Base-by-base conservation (phyloP, 1,139 yeast species). In the Tardiomyces digboiensis region DNA sequence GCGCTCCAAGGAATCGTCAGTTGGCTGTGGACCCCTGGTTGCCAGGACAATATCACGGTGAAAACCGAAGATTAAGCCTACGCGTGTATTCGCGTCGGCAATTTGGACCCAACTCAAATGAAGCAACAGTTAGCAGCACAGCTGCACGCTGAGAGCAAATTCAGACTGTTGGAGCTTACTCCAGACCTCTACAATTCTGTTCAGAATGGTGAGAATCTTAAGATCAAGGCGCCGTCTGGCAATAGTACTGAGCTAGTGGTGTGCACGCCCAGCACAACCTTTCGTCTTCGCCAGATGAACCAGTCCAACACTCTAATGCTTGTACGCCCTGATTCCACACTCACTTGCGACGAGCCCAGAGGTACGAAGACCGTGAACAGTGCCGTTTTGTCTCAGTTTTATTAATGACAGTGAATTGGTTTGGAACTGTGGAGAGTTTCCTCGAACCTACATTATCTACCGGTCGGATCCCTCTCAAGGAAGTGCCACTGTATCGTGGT, bases 271-370 rank as follows among this genome's bases (percentile, higher is more conserved):
- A 53, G 65, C 37, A 62, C 69, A 44, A 82, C 95, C 0, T 87
- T 78, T 75, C 70, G 70, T 44, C 58, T 88, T 19, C 72, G 89
- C 41, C 89, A 83, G 55, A 81, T 85, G 70, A 85, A 86, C 59
- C 97, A 89, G 61, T 84, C 96, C 8, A 88, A 89, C 60, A 75
- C 93, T 1, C 80, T 84, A 12, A 61, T 87, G 53, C 53, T 88
- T 29, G 62, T 78, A 63, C 67, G 42, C 49, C 44, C 7, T 44
- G 44, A 49, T 56, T 46, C 7, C n/a, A n/a, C n/a, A 8, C 7
- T 22, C 26, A 22, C 26, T 22, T 22, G 26, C 26, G 7, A 22
- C 26, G n/a, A n/a, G n/a, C n/a, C n/a, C n/a, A n/a, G n/a, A n/a
- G n/a, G n/a, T n/a, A n/a, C n/a, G n/a, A n/a, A n/a, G n/a, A n/a